phyloP scores from a whole-genome alignment of 805 yeast genomes.

The Maudiozyma turicensis region DNA sequence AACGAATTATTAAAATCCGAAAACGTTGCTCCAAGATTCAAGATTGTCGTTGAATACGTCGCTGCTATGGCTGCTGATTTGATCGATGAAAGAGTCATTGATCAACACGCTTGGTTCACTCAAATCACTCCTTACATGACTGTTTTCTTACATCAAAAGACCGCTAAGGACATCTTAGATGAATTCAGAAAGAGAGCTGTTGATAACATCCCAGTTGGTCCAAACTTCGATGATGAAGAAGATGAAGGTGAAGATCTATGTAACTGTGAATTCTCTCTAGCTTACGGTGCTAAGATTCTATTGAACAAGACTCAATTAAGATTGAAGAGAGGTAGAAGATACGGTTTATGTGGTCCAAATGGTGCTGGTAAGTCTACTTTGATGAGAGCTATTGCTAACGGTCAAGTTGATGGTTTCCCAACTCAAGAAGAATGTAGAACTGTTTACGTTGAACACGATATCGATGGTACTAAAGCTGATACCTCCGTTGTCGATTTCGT shows the following conservation, averaged over 20 bases:
- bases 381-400: constrained; percentile 95
- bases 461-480: constrained; percentile 96
- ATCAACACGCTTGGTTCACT: constrained; percentile 84
- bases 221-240: constrained; percentile 90
- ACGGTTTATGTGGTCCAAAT: constrained; percentile 98
- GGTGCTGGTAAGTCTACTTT: constrained; percentile 99
- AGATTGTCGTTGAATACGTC: constrained; percentile 65
- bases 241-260: constrained; percentile 99
- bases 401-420: constrained; percentile 99
- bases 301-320: constrained; percentile 99
- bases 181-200: constrained; percentile 92
- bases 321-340: constrained; percentile 97
- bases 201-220: constrained; percentile 96
- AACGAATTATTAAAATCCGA: constrained; percentile 58
- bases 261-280: constrained; percentile 99
- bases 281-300: constrained; percentile 99
- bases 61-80: constrained; percentile 98
- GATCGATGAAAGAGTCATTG: constrained; percentile 94
- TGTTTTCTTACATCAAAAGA: constrained; percentile 87
- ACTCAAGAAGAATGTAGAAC: constrained; percentile 98
- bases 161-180: constrained; percentile 84
- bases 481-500: constrained; percentile 91
- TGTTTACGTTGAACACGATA: constrained; percentile 98
- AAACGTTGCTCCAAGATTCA: constrained; percentile 70
- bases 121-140: constrained; percentile 90